Conservation (phyloP, 805 yeast species). For the Torulaspora franciscae region DNA sequence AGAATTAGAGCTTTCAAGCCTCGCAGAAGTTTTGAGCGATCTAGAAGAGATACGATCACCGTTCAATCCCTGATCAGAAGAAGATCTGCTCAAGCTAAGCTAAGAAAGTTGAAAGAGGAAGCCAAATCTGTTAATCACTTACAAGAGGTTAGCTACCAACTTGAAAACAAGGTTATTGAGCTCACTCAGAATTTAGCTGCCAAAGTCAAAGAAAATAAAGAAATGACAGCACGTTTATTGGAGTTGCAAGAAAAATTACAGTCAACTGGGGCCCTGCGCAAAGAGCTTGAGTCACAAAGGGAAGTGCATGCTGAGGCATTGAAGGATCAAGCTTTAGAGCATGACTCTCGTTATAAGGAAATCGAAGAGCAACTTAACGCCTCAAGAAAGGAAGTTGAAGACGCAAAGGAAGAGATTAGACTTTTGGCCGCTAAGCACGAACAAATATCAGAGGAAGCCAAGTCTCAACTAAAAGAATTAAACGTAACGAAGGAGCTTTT, state of each 20-base stretch:
- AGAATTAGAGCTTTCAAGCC: conserved; percentile 63
- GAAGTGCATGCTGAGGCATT: conserved; percentile 46
- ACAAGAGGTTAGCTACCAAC: conserved; percentile 84
- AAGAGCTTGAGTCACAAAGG: conserved; percentile 51
- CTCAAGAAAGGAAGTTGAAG: conserved; percentile 52
- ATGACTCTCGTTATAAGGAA: conserved; percentile 44
- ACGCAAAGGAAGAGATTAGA: conserved; percentile 55
- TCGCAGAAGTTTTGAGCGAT: conserved; percentile 46
- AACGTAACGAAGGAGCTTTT: conserved; percentile 55
- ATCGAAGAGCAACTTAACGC: conserved; percentile 52
- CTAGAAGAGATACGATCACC: conserved; percentile 53
- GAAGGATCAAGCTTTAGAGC: conserved; percentile 43
- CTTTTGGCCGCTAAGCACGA: conserved; percentile 58
- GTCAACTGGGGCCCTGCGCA: conserved; percentile 50
- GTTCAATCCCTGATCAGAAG: conserved; percentile 79
- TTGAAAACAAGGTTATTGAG: conserved; percentile 97
- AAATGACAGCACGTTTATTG: conserved; percentile 57
- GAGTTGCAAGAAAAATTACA: conserved; percentile 47
- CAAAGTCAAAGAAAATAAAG: conserved; percentile 77
- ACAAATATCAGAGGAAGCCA: conserved; percentile 59
- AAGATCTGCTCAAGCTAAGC: conserved; percentile 61
- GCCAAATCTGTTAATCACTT: conserved; percentile 88
- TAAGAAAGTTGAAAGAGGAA: conserved; percentile 65
- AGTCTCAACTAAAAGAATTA: conserved; percentile 55
- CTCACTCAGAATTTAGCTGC: conserved; percentile 78